Base-by-base conservation (phyloP, 2,329 filamentous ascomycete species). In the Colletotrichum gigasporum region DNA sequence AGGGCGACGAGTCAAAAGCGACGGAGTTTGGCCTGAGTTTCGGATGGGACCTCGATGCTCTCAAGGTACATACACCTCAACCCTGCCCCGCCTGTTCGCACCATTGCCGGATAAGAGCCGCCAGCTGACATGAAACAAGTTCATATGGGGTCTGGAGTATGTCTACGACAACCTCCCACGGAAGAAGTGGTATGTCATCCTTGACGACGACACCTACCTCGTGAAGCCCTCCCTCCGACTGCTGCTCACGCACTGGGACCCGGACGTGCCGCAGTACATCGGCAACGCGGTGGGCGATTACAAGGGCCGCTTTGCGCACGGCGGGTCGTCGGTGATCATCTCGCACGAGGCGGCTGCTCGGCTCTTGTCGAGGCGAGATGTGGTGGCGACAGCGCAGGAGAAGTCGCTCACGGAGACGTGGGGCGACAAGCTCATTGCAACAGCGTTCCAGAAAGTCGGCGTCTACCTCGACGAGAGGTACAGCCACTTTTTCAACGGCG, bases 151-250 rank as follows among this genome's bases (percentile, higher is more conserved):
- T 42, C 80, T 88, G 68, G 83, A 87, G 67, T 79, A 84, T 65
- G 76, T 82, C 18, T 85, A 82, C 75, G 73, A 77, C 37, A 77
- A 74, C 14, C 76, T 86, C 70, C 85, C 85, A 0, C 72, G 77
- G 65, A 87, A 87, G 75, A 85, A 85, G 70, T 87, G 85, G 85
- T 87, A 87, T 69, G 72, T 87, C 65, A 81, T 87, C 67, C 72
- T 85, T 12, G 85, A 87, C 72, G 85, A 87, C 71, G 85, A 88
- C 70, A 87, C 84, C 1, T 87, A 82, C 69, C 71, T 87, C 44
- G 77, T 87, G 44, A 79, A 79, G 53, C 76, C 80, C 3, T 84
- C 85, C 11, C 72, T 87, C 26, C 74, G 76, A 41, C 72, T 81
- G 2, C 72, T 87, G 11, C 75, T 87, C 12, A 76, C 78, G 16